Conservation (phyloP, 2,329 filamentous ascomycete species). For the Cladophialophora immunda region DNA sequence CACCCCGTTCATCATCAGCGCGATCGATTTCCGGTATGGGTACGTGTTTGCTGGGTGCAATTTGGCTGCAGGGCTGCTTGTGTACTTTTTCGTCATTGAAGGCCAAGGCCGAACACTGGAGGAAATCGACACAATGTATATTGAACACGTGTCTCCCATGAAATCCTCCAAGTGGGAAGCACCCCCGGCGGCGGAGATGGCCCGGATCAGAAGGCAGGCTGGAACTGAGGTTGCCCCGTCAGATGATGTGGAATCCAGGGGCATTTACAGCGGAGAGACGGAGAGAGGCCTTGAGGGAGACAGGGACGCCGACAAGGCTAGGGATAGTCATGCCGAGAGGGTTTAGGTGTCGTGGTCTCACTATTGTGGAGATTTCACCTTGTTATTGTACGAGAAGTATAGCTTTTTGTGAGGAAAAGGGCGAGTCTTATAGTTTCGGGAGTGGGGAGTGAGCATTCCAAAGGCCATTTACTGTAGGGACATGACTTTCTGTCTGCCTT, state of each 20-base stretch:
- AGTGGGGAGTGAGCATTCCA: background rate
- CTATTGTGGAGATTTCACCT: background rate
- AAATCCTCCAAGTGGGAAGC: slow-evolving; percentile 34
- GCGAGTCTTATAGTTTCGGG: no score
- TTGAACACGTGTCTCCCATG: slow-evolving; percentile 70
- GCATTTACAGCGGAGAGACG: slow-evolving; percentile 21
- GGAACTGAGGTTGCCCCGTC: slow-evolving; percentile 34
- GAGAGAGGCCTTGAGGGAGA: slow-evolving; percentile 21
- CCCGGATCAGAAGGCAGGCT: slow-evolving; percentile 37
- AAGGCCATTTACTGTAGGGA: background rate
- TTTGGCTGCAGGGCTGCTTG: slow-evolving; percentile 68
- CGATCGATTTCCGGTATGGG: slow-evolving; percentile 78
- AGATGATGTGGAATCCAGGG: slow-evolving; percentile 26
- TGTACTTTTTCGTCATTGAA: slow-evolving; percentile 82
- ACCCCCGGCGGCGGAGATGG: slow-evolving; percentile 39
- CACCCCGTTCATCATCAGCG: slow-evolving; percentile 77
- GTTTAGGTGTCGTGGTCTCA: background rate
- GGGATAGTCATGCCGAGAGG: background rate
- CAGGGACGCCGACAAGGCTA: slow-evolving; percentile 15
- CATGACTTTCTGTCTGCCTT: no score
- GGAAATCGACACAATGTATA: slow-evolving; percentile 82
- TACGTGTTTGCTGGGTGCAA: slow-evolving; percentile 82
- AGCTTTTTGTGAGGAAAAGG: background rate
- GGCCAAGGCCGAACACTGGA: slow-evolving; percentile 73
- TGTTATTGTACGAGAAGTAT: background rate